phyloP scores from a whole-genome alignment of 2,329 filamentous ascomycete genomes.

The Meredithiella fracta region DNA sequence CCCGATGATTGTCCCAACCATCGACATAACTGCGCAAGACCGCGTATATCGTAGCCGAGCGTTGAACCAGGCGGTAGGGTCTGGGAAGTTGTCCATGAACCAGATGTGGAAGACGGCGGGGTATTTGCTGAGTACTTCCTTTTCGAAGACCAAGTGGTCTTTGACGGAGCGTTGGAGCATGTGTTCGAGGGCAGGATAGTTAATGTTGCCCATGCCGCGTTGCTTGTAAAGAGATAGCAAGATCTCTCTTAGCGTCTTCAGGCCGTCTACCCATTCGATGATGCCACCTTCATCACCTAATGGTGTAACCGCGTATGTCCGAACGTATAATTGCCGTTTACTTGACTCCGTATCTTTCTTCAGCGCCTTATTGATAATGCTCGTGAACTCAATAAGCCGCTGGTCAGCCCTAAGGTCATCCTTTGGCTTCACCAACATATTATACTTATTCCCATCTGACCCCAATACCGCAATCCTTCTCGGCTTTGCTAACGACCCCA shows the following conservation, averaged over 20 bases:
- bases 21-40: conserved; percentile 97
- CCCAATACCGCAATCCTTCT: conserved; percentile 77
- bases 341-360: conserved; percentile 85
- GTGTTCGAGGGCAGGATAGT: conserved; percentile 51
- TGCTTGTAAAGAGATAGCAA: conserved; percentile 63
- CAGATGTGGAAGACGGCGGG: conserved; percentile 77
- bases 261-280: conserved; percentile 95
- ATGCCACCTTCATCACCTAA: conserved; percentile 95
- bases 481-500: conserved; percentile 84
- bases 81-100: conserved; percentile 91
- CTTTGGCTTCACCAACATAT: conserved; percentile 90
- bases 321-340: conserved; percentile 81
- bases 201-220: conserved; percentile 44
- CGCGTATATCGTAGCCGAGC: conserved; percentile 80
- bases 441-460: conserved; percentile 76
- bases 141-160: conserved; percentile 58
- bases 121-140: conserved; percentile 48
- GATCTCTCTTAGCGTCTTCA: conserved; percentile 87
- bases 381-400: conserved; percentile 97
- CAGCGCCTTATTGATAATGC: conserved; percentile 88
- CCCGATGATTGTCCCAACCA: conserved; percentile 87
- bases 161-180: conserved; percentile 24
- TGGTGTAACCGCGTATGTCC: conserved; percentile 91
- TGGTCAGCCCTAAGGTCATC: conserved; percentile 96
- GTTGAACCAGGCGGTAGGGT: conserved; percentile 81